Percentiles rank a stretch among this genome's conserved stretches.
phyloP scores from a whole-genome alignment of 371 early-diverging fungal species.

The Fennellomyces sp. region DNA sequence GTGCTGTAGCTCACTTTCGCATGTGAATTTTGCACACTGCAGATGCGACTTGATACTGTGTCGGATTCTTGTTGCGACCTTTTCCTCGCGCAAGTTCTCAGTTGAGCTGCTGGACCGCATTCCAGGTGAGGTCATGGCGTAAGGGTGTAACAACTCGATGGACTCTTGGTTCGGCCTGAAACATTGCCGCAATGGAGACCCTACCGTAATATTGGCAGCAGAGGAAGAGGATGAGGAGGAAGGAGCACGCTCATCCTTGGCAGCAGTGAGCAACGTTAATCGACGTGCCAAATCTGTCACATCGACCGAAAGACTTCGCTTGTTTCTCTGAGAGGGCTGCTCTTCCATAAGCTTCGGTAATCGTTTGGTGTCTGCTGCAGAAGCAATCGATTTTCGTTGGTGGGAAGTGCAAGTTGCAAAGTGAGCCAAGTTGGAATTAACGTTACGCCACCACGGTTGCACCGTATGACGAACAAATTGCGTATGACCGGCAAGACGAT shows the following conservation, averaged over 20 bases:
- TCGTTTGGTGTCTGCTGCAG: not conserved
- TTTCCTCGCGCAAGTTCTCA: slow-evolving; percentile 4
- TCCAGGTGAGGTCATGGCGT: not conserved
- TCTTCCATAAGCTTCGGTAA: not conserved
- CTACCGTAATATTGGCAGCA: not conserved
- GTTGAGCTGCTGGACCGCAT: not conserved
- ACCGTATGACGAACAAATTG: slow-evolving; percentile 1
- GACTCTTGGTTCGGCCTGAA: slow-evolving; percentile 4
- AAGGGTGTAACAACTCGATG: not conserved
- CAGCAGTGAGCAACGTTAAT: not conserved
- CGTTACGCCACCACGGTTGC: slow-evolving; percentile 5
- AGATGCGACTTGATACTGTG: slow-evolving; percentile 43
- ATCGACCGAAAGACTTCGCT: slow-evolving; percentile 12
- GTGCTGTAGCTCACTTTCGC: slow-evolving; percentile 53
- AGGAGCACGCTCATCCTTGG: not conserved
- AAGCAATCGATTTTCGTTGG: not conserved
- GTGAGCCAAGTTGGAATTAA: not conserved
- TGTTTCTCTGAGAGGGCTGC: not conserved
- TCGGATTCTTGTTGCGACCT: slow-evolving; percentile 16
- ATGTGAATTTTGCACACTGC: slow-evolving; percentile 44
- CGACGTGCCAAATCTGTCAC: slow-evolving; percentile 8
- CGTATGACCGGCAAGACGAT: slow-evolving; percentile 6
- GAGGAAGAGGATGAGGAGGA: not conserved
- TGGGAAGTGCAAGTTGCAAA: not conserved
- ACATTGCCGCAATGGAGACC: slow-evolving; percentile 15